A percentile compares a stretch with the other conserved stretches of the same genome.
Evolutionary conservation across 2,329 filamentous ascomycete genomes (phyloP).

Genomic region (Trichoderma hamatum): DNA sequence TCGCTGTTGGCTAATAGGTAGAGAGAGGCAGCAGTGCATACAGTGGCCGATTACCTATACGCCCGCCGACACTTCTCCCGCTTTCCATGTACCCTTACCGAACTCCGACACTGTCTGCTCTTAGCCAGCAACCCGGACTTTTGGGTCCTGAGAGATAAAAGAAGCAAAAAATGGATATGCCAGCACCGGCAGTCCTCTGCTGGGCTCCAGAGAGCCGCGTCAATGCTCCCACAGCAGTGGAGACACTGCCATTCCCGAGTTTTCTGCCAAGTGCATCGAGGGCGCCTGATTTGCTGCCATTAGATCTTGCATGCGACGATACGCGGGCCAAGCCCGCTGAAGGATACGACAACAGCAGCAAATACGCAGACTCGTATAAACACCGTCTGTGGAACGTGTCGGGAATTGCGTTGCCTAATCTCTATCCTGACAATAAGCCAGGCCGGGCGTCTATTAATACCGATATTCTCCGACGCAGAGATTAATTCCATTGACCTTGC

Average conservation of each 20-base stretch:
- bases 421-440: neutral
- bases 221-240: conserved; percentile 15
- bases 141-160: neutral
- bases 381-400: neutral
- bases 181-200: neutral
- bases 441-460: neutral
- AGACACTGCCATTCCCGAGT: conserved; percentile 1
- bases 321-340: neutral
- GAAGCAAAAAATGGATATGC: neutral
- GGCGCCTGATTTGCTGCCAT: conserved; percentile 11
- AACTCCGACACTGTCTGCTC: neutral
- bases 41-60: neutral
- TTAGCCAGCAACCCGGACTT: neutral
- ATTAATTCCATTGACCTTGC: neutral
- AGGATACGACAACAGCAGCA: neutral
- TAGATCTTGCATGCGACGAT: conserved; percentile 23
- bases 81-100: conserved; percentile 14
- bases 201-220: conserved; percentile 8
- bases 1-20: neutral
- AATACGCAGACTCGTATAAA: neutral
- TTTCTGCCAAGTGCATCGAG: neutral
- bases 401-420: neutral
- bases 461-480: neutral
- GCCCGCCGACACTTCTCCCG: neutral
- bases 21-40: neutral